Evolutionary conservation across 805 yeast species (phyloP).

Genomic region (Metschnikowia henanensis): DNA sequence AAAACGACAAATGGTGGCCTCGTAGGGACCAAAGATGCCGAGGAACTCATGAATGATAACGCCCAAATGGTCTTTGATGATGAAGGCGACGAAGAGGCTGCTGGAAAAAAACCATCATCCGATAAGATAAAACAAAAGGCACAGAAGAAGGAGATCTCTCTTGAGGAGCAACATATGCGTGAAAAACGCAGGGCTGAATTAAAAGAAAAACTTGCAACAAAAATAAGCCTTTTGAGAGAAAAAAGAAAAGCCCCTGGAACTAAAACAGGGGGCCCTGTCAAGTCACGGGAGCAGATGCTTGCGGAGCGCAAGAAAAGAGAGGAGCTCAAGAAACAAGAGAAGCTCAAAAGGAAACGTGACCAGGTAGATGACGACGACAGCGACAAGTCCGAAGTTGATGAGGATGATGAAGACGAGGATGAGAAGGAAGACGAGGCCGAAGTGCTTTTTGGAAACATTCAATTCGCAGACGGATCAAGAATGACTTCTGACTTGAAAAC

Average conservation of each 20-base stretch:
- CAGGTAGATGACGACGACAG: conserved; percentile 39
- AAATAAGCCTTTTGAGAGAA: conserved; percentile 67
- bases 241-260: conserved; percentile 93
- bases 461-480: conserved; percentile 78
- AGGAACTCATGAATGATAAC: conserved; percentile 16
- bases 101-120: conserved; percentile 7
- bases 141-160: conserved; percentile 30
- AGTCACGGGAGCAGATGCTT: conserved; percentile 78
- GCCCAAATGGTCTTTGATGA: conserved; percentile 62
- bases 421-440: conserved; percentile 27
- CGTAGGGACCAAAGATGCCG: background rate
- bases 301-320: conserved; percentile 57
- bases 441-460: conserved; percentile 78
- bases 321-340: conserved; percentile 46
- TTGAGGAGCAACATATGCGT: conserved; percentile 50
- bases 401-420: conserved; percentile 30
- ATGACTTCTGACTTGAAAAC: conserved; percentile 70
- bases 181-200: conserved; percentile 62
- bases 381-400: conserved; percentile 29
- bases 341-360: conserved; percentile 39
- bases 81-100: conserved; percentile 55
- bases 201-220: conserved; percentile 75
- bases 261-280: conserved; percentile 75
- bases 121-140: conserved; percentile 7
- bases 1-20: conserved; percentile 11